Evolutionary conservation across 176 grass and related monocot species (phyloP).

Genomic region (Coix lacrymajobi): DNA sequence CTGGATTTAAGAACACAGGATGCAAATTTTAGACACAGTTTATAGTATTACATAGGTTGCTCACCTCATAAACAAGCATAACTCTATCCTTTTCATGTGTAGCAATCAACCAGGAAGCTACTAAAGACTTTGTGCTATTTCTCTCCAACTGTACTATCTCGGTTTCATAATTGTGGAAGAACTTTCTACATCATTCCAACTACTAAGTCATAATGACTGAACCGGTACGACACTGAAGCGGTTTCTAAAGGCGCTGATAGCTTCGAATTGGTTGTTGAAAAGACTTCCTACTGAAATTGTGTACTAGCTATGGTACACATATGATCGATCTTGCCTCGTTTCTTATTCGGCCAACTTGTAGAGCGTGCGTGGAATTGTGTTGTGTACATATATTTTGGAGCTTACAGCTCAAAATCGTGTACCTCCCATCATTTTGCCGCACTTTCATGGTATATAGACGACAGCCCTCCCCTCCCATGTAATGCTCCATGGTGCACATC

Average conservation of each 20-base stretch:
- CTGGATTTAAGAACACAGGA: not conserved
- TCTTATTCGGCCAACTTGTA: slow-evolving; percentile 13
- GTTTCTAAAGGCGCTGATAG: slow-evolving; percentile 7
- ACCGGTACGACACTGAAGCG: not conserved
- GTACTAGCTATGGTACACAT: not conserved
- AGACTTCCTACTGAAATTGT: not conserved
- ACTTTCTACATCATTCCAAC: slow-evolving; percentile 20
- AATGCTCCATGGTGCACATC: not conserved
- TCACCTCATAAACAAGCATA: not conserved
- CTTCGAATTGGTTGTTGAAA: not conserved
- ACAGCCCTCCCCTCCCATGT: not conserved
- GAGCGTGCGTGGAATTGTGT: not conserved
- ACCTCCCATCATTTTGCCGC: not conserved
- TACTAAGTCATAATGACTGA: slow-evolving; percentile 20
- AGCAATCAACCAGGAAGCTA: not conserved
- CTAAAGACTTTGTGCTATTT: not conserved
- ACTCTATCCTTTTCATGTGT: not conserved
- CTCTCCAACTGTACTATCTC: not conserved
- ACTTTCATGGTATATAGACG: slow-evolving; percentile 10
- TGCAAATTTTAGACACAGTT: not conserved
- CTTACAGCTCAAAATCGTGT: not conserved
- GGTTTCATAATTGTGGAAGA: not conserved
- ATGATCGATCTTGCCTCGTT: slow-evolving; percentile 9
- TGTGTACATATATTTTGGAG: not conserved
- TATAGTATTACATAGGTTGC: not conserved